Base-by-base conservation (phyloP, 2,329 filamentous ascomycete species). In the Aspergillus glaucus region DNA sequence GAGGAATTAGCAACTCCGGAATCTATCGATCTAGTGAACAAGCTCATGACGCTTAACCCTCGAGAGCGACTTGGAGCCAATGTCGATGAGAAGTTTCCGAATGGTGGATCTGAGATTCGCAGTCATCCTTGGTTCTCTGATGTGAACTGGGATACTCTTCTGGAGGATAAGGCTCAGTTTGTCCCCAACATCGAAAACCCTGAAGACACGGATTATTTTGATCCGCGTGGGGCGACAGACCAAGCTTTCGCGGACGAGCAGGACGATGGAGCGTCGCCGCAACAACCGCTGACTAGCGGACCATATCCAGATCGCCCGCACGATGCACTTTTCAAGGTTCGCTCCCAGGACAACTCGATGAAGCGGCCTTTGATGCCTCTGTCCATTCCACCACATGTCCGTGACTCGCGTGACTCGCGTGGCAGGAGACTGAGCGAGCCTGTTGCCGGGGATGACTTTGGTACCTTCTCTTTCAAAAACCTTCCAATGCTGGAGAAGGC, bases 181-280 rank as follows among this genome's bases (percentile, higher is more conserved):
- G 86, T 98, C 9, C 93, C 93, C 0, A 87, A 88, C 37, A 85
- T 87, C 1, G 89, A 95, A 62, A 92, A 98, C 58, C 91, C 89
- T 0, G 93, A 98, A 66, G 92, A 98, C 62, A 98, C 93, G 0
- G 94, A 98, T 63, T 98, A 98, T 64, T 98, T 98, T 59, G 93
- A 98, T 70, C 73, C 88, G 19, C 82, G 93, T 56, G 93, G 93
- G 24, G 93, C 93, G 14, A 94, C 90, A 1, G 78, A 97, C 56
- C 88, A 95, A 61, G 87, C 88, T 3, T 98, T 98, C 66, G 85
- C 87, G 1, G 90, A 95, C 54, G 93, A 98, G 65, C 86, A 96
- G 61, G 92, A 97, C 64, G 93, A 97, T 60, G 88, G 94, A 62
- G 72, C 79, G 39, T 86, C 89, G 1, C 87, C 90, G 7, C 82